Percentiles rank a stretch among this genome's conserved stretches.
These are phyloP conservation scores for Avena atlantica DNA, from an alignment of 176 grass and related monocot species.

Conservation along the genomic window DNA sequence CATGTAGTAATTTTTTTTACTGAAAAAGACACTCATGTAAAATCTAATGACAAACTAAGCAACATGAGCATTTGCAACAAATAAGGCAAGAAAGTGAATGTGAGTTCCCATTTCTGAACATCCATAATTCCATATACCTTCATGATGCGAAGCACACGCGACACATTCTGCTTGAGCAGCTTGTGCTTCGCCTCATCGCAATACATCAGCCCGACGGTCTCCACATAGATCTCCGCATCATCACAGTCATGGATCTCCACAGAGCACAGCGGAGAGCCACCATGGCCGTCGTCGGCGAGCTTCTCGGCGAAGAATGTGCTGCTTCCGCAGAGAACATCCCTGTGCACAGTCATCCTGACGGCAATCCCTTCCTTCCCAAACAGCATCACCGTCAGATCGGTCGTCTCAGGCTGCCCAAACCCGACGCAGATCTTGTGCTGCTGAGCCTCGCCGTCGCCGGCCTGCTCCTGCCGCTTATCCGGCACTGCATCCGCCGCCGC, in stretches of 20 bases:
- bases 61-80: constrained; percentile 6
- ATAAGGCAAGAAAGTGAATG: neutral
- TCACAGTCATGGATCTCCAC: constrained; percentile 68
- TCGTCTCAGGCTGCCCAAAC: constrained; percentile 77
- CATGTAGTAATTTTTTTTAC: no score
- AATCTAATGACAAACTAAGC: neutral
- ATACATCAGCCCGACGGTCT: constrained; percentile 73
- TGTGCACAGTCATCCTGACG: constrained; percentile 80
- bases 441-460: constrained; percentile 12
- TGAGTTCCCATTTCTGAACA: neutral
- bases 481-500: neutral
- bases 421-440: constrained; percentile 73
- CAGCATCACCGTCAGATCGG: constrained; percentile 75
- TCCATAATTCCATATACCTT: constrained; percentile 35
- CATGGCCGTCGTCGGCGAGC: constrained; percentile 19
- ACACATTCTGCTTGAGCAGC: constrained; percentile 64
- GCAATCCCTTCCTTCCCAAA: constrained; percentile 73
- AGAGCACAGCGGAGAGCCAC: constrained; percentile 10
- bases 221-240: constrained; percentile 69
- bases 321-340: constrained; percentile 58
- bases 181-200: constrained; percentile 62
- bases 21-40: neutral
- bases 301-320: constrained; percentile 77
- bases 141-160: constrained; percentile 65
- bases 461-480: constrained; percentile 28